Conservation (phyloP, 768 basidiomycete species). For the Lepiota subincarnata region DNA sequence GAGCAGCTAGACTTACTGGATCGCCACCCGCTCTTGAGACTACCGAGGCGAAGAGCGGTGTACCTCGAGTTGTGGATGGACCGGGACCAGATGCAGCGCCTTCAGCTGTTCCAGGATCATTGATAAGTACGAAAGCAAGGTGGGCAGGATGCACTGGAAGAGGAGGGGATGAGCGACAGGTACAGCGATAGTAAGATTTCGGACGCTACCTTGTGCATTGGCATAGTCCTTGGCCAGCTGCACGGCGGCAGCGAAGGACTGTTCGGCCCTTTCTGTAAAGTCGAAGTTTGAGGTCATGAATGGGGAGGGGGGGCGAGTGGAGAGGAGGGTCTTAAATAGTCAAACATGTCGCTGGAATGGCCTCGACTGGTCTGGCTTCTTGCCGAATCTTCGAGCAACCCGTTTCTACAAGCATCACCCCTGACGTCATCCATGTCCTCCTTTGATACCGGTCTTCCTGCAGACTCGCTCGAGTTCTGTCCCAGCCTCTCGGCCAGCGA, state of each 20-base stretch:
- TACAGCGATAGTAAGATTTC: neutral
- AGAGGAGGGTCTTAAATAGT: too few species aligned
- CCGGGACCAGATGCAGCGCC: conserved; percentile 25
- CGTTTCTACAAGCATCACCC: neutral
- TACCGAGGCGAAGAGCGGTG: conserved; percentile 72
- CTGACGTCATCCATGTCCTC: conserved; percentile 14
- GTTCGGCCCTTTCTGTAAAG: conserved; percentile 82
- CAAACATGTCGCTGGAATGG: too few species aligned
- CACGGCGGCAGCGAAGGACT: conserved; percentile 64
- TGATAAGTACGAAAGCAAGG: conserved; percentile 75
- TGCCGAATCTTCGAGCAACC: neutral
- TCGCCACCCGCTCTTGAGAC: conserved; percentile 85
- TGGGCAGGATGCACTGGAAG: conserved; percentile 80
- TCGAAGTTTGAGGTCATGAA: conserved; percentile 59
- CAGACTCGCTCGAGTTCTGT: conserved; percentile 90
- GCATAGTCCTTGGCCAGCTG: conserved; percentile 84
- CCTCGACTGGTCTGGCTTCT: neutral
- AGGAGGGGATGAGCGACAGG: conserved; percentile 3
- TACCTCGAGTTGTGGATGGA: conserved; percentile 25
- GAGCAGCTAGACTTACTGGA: conserved; percentile 44
- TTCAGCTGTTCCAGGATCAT: conserved; percentile 49
- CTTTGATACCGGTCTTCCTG: conserved; percentile 74
- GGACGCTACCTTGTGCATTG: conserved; percentile 65
- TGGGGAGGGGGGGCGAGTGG: neutral
- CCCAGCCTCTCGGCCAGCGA: conserved; percentile 56